Evolutionary conservation across 2,329 filamentous ascomycete species (phyloP).

Genomic region (Cladosporium colombiae): DNA sequence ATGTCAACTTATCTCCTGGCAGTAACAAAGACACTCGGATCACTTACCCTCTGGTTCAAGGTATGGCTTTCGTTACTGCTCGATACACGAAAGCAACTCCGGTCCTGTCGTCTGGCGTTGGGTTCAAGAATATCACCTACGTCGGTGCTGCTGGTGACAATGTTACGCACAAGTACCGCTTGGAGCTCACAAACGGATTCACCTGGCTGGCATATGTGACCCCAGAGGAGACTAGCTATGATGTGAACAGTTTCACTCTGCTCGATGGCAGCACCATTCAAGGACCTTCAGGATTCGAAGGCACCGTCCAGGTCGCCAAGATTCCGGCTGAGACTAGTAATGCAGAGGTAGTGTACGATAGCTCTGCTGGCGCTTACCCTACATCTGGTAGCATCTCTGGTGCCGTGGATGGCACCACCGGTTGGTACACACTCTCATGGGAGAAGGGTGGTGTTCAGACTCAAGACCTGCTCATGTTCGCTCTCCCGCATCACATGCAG

Average conservation of each 20-base stretch:
- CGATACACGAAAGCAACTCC: constrained; percentile 71
- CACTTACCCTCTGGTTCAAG: constrained; percentile 81
- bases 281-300: constrained; percentile 69
- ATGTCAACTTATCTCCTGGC: constrained; percentile 65
- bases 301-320: constrained; percentile 81
- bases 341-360: constrained; percentile 71
- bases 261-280: constrained; percentile 65
- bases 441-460: constrained; percentile 65
- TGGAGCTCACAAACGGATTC: constrained; percentile 69
- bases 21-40: constrained; percentile 57
- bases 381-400: constrained; percentile 66
- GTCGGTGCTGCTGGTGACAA: constrained; percentile 56
- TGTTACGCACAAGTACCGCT: constrained; percentile 73
- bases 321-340: constrained; percentile 55
- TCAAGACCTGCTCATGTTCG: constrained; percentile 75
- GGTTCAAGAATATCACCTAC: constrained; percentile 66
- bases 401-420: constrained; percentile 57
- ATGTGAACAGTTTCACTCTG: constrained; percentile 63
- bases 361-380: constrained; percentile 73
- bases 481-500: constrained; percentile 79
- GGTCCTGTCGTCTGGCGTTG: constrained; percentile 70
- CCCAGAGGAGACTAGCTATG: constrained; percentile 54
- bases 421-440: constrained; percentile 74
- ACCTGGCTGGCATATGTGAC: constrained; percentile 80
- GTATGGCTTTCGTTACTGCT: constrained; percentile 83